Base-by-base conservation (phyloP, 805 yeast genomes). In the Yarrowia phangngaensis region DNA sequence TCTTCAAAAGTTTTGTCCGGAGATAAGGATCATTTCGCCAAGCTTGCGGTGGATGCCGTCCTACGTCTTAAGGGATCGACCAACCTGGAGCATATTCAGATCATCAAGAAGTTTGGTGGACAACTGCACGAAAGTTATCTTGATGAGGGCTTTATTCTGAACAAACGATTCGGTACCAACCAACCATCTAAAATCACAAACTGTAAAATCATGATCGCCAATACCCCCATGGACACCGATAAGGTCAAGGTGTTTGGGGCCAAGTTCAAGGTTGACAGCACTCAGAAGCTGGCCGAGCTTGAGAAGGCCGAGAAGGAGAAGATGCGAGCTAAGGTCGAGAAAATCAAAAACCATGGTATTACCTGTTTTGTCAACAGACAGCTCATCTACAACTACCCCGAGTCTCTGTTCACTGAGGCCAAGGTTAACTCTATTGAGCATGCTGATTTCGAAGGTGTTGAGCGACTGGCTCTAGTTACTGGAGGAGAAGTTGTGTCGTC, bases 401-500 rank as follows among this genome's bases (percentile, higher is more conserved):
- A 92, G 69, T 96, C 86, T 68, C 73, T 92, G 57, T 85, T 92
- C 61, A 76, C 95, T 5, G 98, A 90, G 58, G 68, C 87, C 32
- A 79, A 80, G 49, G 84, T 92, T 59, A 89, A 86, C 66, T 80
- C 96, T 16, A 87, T 92, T 55, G 98, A 92, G 67, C 98, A 92
- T 64, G 97, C 98, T 12, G 98, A 92, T 67, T 92, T 92, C 60
- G 97, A 86, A 61, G 99, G 97, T 61, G 86, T 92, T 50, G 98
- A 92, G 71, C 80, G 97, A 64, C 76, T 92, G 57, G 95, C 98
- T 2, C 72, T 90, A 30, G 98, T 88, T 23, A 89, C 97, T 9
- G 98, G 98, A 46, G 98, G 96, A 63, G 97, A 92, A 72, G 97
- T 92, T 47, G 95, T 82, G 2, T 88, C 97, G 6, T 90, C 97